Conservation (phyloP, 768 basidiomycete species). For the Boletellus ananas region DNA sequence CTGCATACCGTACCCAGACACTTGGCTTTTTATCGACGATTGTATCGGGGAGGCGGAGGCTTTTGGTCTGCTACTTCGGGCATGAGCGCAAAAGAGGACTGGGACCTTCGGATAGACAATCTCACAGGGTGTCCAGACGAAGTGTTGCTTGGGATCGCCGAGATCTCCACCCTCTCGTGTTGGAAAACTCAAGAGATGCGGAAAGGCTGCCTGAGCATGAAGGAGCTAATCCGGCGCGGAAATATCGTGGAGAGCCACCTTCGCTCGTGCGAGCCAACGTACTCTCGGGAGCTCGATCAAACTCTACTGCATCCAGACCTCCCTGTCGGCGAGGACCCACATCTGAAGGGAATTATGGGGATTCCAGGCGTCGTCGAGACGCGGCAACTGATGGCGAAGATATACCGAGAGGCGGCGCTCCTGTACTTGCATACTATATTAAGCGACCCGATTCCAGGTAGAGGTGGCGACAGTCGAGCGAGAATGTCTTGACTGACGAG, state of each 20-base stretch:
- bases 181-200: slow-evolving; percentile 69
- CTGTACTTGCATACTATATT: slow-evolving; percentile 70
- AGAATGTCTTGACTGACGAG: slow-evolving; percentile 1
- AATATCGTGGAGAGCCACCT: slow-evolving; percentile 67
- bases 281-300: slow-evolving; percentile 31
- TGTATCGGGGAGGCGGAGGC: slow-evolving; percentile 52
- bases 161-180: slow-evolving; percentile 65
- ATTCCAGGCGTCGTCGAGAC: slow-evolving; percentile 38
- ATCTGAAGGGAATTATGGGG: slow-evolving; percentile 29
- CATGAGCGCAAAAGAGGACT: slow-evolving; percentile 32
- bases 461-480: slow-evolving; percentile 19
- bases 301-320: slow-evolving; percentile 42
- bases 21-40: slow-evolving; percentile 58
- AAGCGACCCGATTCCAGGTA: slow-evolving; percentile 68
- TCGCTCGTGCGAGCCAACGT: slow-evolving; percentile 37
- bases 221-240: slow-evolving; percentile 72
- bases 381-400: slow-evolving; percentile 44
- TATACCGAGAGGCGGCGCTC: slow-evolving; percentile 64
- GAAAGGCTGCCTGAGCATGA: slow-evolving; percentile 65
- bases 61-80: slow-evolving; percentile 40
- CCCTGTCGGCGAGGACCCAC: slow-evolving; percentile 13
- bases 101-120: slow-evolving; percentile 58
- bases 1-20: slow-evolving; percentile 60
- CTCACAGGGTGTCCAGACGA: slow-evolving; percentile 79
- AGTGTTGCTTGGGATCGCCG: slow-evolving; percentile 70